A percentile compares a stretch with the other conserved stretches of the same genome.
Conservation (phyloP, 129 eudicot species). For the Kitagawia praeruptora region DNA sequence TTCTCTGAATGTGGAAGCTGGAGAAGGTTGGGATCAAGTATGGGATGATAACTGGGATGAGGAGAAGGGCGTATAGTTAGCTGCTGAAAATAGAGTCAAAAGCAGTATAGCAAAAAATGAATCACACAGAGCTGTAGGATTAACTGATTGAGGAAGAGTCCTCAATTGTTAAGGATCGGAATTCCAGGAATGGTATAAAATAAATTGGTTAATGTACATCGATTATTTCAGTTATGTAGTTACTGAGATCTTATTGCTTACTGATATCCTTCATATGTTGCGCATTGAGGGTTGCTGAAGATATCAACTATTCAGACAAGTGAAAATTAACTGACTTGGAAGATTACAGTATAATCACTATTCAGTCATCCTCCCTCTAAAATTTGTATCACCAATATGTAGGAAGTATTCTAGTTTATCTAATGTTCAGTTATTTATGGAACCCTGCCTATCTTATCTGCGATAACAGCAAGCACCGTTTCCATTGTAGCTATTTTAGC, state of each 20-base stretch:
- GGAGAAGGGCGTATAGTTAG: slow-evolving; percentile 36
- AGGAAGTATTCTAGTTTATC: too few species aligned
- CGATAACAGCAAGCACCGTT: not conserved
- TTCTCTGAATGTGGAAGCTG: slow-evolving; percentile 19
- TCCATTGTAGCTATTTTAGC: not conserved
- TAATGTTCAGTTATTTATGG: too few species aligned
- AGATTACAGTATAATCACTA: too few species aligned
- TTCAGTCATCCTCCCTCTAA: too few species aligned
- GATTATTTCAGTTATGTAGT: not conserved
- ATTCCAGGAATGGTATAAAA: too few species aligned
- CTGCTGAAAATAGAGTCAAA: slow-evolving; percentile 10
- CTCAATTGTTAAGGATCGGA: too few species aligned
- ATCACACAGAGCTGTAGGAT: not conserved
- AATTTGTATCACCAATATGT: too few species aligned
- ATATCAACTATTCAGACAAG: too few species aligned
- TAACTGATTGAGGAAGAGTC: too few species aligned
- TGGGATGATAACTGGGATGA: slow-evolving; percentile 74
- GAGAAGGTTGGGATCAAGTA: slow-evolving; percentile 48
- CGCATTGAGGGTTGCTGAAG: not conserved
- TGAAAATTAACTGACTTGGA: too few species aligned
- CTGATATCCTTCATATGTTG: not conserved
- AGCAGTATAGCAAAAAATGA: slow-evolving; percentile 17
- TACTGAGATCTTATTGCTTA: not conserved
- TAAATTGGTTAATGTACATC: not conserved
- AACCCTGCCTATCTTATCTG: too few species aligned